Base-by-base conservation (phyloP, 2,329 filamentous ascomycete genomes). In the Aphanocladium album region DNA sequence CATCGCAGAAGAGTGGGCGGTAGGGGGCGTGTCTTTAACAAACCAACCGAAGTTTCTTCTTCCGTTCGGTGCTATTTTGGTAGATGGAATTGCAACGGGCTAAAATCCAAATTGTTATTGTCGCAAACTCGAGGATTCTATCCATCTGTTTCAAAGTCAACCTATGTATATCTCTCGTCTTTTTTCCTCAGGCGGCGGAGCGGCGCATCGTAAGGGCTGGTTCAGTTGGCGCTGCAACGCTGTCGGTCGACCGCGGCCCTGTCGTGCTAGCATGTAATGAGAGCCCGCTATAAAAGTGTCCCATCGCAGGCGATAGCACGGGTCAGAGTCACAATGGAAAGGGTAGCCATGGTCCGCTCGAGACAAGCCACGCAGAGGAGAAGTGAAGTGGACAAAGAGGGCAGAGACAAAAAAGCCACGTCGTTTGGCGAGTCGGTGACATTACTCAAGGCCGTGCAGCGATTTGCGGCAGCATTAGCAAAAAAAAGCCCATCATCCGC, bases 371-470 rank as follows among this genome's bases (percentile, higher is more conserved):
- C 16, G 21, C 21, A 25, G 21, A 46, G 5, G 12, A 19, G 19
- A 19, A 41, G 27, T 35, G 8, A 35, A 23, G 47, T 21, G 14
- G 2, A 19, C 14, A 9, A 27, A 19, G 21, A 49, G 46, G 46
- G 12, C 37, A 35, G 11, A 35, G 16, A 19, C 16, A n/a, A 33
- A 46, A 53, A 54, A 49, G 43, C 43, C 54, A 47, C 43, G 14
- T 25, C 16, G 30, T 41, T 27, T 14, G 16, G 23, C n/a, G 8
- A 51, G 55, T 50, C 46, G 55, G 55, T 58, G 55, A 58, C 55
- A 58, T 58, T 58, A 58, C 55, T 58, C 55, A n/a, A 51, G 46
- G 41, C 56, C 35, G 19, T 58, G 46, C 46, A 50, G 46, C 25
- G n/a, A 51, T 43, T 41, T 51, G 45, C 46, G 50, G 11, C 33